Percentiles rank a stretch among this genome's conserved stretches.
Conservation (phyloP, 78 protist species). For the Fonticula alba region DNA sequence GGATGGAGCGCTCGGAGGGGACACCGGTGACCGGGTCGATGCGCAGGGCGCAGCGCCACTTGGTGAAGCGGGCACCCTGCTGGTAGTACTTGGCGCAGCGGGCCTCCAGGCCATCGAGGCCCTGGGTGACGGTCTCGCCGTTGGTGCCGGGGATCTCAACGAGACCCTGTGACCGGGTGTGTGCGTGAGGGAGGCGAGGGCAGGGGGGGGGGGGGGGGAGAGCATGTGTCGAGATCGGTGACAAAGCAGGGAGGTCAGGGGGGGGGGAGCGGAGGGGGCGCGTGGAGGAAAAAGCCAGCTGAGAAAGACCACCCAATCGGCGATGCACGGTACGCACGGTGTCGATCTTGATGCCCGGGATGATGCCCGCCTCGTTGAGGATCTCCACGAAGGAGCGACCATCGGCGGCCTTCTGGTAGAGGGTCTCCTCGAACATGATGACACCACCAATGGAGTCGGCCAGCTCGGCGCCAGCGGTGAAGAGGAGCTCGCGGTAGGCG, state of each 20-base stretch:
- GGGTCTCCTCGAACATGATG: slow-evolving; percentile 76
- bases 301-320: background rate
- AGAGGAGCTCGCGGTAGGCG: slow-evolving; percentile 66
- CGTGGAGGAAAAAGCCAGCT: background rate
- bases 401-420: slow-evolving; percentile 51
- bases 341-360: slow-evolving; percentile 81
- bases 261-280: background rate
- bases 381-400: slow-evolving; percentile 56
- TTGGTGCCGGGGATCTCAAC: slow-evolving; percentile 33
- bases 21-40: slow-evolving; percentile 28
- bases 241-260: background rate
- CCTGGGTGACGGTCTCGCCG: slow-evolving; percentile 67
- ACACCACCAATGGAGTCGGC: slow-evolving; percentile 61
- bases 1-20: slow-evolving; percentile 56
- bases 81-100: slow-evolving; percentile 59
- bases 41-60: slow-evolving; percentile 65
- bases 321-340: slow-evolving; percentile 19
- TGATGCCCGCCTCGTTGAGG: slow-evolving; percentile 34
- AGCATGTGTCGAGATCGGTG: background rate
- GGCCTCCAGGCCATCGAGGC: slow-evolving; percentile 62
- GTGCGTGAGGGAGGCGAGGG: background rate
- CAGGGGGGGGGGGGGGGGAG: background rate
- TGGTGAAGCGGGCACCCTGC: slow-evolving; percentile 85
- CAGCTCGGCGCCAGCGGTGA: slow-evolving; percentile 26
- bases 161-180: background rate